Base-by-base conservation (phyloP, 2,329 filamentous ascomycete species). In the Colletotrichum limetticola region DNA sequence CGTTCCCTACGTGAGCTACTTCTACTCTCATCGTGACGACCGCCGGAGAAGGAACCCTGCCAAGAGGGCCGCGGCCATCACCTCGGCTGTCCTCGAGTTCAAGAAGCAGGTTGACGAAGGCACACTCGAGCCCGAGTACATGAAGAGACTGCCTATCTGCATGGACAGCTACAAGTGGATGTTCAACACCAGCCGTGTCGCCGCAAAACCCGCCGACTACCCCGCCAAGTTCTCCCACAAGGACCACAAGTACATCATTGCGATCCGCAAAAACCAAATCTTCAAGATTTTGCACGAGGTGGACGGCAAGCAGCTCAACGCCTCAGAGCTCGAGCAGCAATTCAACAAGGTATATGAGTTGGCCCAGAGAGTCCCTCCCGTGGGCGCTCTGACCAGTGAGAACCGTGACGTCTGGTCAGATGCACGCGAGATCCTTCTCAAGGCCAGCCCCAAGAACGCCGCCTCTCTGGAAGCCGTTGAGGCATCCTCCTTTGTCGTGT, bases 111-210 rank as follows among this genome's bases (percentile, higher is more conserved):
- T 98, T 24, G 96, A 98, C 80, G 82, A 83, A 56, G 92, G 92
- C 76, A 92, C 91, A 8, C 88, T 99, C 65, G 97, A 99, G 87
- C 97, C 97, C 28, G 97, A 99, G 85, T 98, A 98, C 86, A 98
- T 99, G 95, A 97, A 97, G 88, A 95, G 95, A 85, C 89, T 97
- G 72, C 97, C 97, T 73, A 96, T 98, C 80, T 97, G 95, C 84
- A 99, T 99, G 97, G 95, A 95, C 87, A 97, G 94, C 81, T 98
- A 98, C 87, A 88, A 98, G 86, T 98, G 92, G 90, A 99, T 99
- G 97, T 99, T 99, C 90, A 98, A 99, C 85, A 91, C 91, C 84
- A 94, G 91, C 83, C 93, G 97, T 77, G 92, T 98, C 53, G 93
- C 96, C 35, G 93, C 93, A 66, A 93, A 92, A 79, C 93, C 94